Conservation (phyloP, 208 protist genomes). For the Tritrichomonas foetus region DNA sequence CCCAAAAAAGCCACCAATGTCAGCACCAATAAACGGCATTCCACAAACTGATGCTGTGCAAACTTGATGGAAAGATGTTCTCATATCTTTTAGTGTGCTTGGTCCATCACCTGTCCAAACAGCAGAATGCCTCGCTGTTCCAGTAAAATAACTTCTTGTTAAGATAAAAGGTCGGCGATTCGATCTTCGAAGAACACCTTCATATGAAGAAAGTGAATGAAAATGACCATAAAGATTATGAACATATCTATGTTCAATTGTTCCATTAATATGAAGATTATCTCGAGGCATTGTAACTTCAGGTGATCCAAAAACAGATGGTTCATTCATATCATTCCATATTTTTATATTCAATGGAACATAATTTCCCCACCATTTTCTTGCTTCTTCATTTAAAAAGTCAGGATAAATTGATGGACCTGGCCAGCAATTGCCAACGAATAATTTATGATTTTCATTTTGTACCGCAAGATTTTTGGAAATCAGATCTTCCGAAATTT, state of each 20-base stretch:
- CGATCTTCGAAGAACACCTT: constrained; percentile 71
- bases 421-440: constrained; percentile 91
- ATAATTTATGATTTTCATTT: constrained; percentile 62
- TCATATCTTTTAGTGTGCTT: constrained; percentile 82
- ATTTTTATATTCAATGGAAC: constrained; percentile 77
- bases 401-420: constrained; percentile 77
- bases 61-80: constrained; percentile 82
- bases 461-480: not conserved
- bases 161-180: constrained; percentile 85
- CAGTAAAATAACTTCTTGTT: constrained; percentile 91
- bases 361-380: constrained; percentile 60
- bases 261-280: constrained; percentile 58
- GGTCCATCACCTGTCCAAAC: constrained; percentile 96
- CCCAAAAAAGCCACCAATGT: constrained; percentile 95
- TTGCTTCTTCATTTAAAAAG: constrained; percentile 76
- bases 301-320: constrained; percentile 85
- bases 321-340: constrained; percentile 99
- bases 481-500: not conserved
- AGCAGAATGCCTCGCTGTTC: constrained; percentile 86
- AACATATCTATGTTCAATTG: constrained; percentile 74
- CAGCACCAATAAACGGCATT: constrained; percentile 84
- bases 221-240: constrained; percentile 95
- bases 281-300: constrained; percentile 86
- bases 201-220: constrained; percentile 56
- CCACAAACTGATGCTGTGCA: constrained; percentile 83